phyloP scores from a whole-genome alignment of 768 basidiomycete genomes.

The Suillus clintonianus region DNA sequence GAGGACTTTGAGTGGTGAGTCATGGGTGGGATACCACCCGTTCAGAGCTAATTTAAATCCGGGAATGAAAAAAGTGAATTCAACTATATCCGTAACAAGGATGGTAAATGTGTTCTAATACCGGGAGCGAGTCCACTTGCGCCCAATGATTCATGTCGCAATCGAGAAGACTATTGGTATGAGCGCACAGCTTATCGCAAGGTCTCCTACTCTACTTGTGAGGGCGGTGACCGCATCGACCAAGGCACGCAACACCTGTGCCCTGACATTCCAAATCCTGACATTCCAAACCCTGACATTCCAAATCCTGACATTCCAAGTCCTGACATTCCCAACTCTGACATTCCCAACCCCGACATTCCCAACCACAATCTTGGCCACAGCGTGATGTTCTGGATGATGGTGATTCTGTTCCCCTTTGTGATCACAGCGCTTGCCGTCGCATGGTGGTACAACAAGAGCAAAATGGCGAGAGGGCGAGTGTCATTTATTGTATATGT shows the following conservation, averaged over 20 bases:
- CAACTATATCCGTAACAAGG: conserved; percentile 73
- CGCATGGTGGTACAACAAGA: conserved; percentile 78
- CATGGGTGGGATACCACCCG: background rate
- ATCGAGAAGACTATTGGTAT: conserved; percentile 85
- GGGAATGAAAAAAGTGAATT: conserved; percentile 69
- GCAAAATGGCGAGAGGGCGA: conserved; percentile 74
- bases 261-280: conserved; percentile 73
- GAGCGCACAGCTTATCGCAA: conserved; percentile 90
- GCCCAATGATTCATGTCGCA: conserved; percentile 61
- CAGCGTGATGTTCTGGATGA: conserved; percentile 81
- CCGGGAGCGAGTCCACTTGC: conserved; percentile 65
- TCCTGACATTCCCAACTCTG: too few relatives aligned
- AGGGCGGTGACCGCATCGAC: conserved; percentile 78
- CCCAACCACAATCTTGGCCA: conserved; percentile 42
- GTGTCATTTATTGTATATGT: conserved; percentile 27
- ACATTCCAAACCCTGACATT: too few relatives aligned
- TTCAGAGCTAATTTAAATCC: background rate
- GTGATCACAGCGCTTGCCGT: conserved; percentile 68
- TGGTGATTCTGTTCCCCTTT: conserved; percentile 75
- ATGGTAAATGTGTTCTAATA: conserved; percentile 77
- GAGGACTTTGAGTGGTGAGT: conserved; percentile 94
- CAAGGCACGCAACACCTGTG: conserved; percentile 74
- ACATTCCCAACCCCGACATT: too few relatives aligned
- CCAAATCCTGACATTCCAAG: too few relatives aligned
- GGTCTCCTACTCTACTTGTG: conserved; percentile 87